phyloP scores from a whole-genome alignment of 2,329 filamentous ascomycete species.

The Diaporthe vexans region DNA sequence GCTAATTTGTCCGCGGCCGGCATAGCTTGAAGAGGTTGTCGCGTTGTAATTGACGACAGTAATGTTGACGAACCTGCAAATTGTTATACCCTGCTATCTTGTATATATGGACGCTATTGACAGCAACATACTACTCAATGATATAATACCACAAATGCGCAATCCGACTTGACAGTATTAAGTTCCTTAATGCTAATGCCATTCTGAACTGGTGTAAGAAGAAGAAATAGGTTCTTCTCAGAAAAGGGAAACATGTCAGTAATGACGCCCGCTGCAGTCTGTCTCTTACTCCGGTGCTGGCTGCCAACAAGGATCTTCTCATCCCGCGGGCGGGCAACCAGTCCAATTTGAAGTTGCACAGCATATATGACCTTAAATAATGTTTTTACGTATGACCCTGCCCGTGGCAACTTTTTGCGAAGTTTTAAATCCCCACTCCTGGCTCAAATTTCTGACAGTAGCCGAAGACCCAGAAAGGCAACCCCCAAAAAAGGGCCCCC shows the following conservation, averaged over 20 bases:
- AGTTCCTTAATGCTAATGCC: not conserved
- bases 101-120: not conserved
- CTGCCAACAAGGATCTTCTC: not conserved
- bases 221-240: not conserved
- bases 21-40: not conserved
- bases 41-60: not conserved
- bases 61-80: not conserved
- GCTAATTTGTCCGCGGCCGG: not conserved
- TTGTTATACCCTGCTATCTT: constrained; percentile 9
- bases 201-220: too few species aligned
- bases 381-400: not conserved
- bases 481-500: not conserved
- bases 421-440: not conserved
- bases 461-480: not conserved
- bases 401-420: not conserved
- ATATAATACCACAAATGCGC: not conserved
- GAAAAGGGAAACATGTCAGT: too few species aligned
- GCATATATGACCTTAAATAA: not conserved
- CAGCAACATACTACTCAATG: not conserved
- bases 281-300: not conserved
- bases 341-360: too few species aligned
- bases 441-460: not conserved
- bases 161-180: not conserved
- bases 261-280: not conserved
- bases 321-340: not conserved